Conservation (phyloP, 2,329 filamentous ascomycete genomes). For the Colletotrichum australisinense region DNA sequence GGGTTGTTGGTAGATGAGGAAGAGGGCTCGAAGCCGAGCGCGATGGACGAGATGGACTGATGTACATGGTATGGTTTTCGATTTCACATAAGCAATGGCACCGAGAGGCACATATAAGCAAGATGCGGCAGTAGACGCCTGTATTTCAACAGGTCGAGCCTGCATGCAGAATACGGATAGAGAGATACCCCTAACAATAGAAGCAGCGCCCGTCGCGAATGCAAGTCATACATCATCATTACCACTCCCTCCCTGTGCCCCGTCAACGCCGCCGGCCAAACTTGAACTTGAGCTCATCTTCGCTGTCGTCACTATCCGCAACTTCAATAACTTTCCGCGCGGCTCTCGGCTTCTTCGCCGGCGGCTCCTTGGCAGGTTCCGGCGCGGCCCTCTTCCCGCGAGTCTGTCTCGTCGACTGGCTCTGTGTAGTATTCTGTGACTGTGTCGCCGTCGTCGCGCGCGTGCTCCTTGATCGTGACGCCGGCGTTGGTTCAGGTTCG, state of each 20-base stretch:
- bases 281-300: slow-evolving; percentile 67
- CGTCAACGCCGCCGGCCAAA: slow-evolving; percentile 62
- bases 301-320: slow-evolving; percentile 60
- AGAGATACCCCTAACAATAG: slow-evolving; percentile 46
- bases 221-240: slow-evolving; percentile 19
- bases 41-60: slow-evolving; percentile 73
- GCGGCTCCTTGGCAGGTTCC: slow-evolving; percentile 43
- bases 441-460: slow-evolving; percentile 39
- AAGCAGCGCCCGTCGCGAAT: slow-evolving; percentile 22
- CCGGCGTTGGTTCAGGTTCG: slow-evolving; percentile 13
- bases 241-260: background rate
- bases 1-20: slow-evolving; percentile 72
- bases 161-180: slow-evolving; percentile 35
- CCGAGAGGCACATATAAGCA: background rate
- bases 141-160: background rate
- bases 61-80: background rate
- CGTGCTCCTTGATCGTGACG: slow-evolving; percentile 3
- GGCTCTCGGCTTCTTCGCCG: slow-evolving; percentile 47
- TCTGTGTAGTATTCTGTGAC: slow-evolving; percentile 44
- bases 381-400: slow-evolving; percentile 49
- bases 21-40: slow-evolving; percentile 52
- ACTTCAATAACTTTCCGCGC: slow-evolving; percentile 48
- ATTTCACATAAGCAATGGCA: background rate
- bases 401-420: slow-evolving; percentile 41
- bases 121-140: background rate